Evolutionary conservation across 495 filamentous ascomycete genomes (phyloP), one percentile per base, ranked within the genome.

Genomic region (Aspergillus ostianus): DNA sequence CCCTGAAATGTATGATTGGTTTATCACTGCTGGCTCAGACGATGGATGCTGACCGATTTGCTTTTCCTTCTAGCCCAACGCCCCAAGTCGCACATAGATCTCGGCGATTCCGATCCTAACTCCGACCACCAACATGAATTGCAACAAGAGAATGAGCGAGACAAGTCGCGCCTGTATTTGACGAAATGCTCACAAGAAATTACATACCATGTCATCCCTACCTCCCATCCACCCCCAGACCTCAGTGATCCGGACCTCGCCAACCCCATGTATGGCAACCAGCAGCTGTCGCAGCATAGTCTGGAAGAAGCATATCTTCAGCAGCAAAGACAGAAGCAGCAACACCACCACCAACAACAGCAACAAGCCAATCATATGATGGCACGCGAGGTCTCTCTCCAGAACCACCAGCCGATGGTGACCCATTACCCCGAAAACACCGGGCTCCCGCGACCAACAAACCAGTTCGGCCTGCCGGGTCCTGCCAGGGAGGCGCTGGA

Each of bases 61-160:
- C 51, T 58, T 47, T 49, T 6, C 2, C 29, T 41, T 12, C 44
- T 53, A 80, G 76, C 72, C 56, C 70, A 75, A 69, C 73, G 67
- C 15, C 62, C 76, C 5, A 78, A 76, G 51, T 66, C 70, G 7
- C 73, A 67, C 52, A 62, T 73, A 47, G 76, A 75, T 29, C 70
- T 75, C 53, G 65, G 79, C 36, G 79, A 78, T 30, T 68, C 69
- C 20, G 76, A 80, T 55, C 63, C 55, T 6, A 74, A 70, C 50
- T 77, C 80, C 23, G 84, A 89, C 41, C 82, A 84, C 56, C 77
- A 84, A 45, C 75, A 80, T 27, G 85, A 86, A 53, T 73, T 88
- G 27, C 84, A 83, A 58, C 77, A 82, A 46, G 81, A 84, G 48
- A 70, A 70, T 15, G 81, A 81, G 61, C 70, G 80, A 36, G 81